Conservation (phyloP, 1,284 basidiomycete genomes). For the Testicularia cyperi region DNA sequence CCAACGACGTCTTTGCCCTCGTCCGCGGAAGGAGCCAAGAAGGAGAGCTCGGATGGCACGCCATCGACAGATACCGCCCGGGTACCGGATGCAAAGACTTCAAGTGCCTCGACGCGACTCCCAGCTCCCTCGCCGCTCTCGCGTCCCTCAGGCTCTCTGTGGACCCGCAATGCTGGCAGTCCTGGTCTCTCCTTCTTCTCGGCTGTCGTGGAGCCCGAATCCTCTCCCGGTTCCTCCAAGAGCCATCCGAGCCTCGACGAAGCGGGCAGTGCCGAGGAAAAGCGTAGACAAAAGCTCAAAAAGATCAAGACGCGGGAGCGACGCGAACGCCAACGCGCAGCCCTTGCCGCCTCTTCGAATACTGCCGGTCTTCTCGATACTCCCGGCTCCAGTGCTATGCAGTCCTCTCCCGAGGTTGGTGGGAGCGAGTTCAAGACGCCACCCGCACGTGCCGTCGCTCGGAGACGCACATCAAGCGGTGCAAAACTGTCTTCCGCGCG, state of each 20-base stretch:
- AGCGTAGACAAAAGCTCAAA: slow-evolving; percentile 39
- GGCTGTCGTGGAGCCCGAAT: slow-evolving; percentile 26
- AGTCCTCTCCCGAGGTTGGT: slow-evolving; percentile 19
- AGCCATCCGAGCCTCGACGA: slow-evolving; percentile 41
- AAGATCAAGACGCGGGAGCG: slow-evolving; percentile 36
- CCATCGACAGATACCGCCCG: no score
- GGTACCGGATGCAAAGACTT: slow-evolving; percentile 8
- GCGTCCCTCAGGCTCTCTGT: slow-evolving; percentile 9
- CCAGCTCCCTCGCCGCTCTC: slow-evolving; percentile 14
- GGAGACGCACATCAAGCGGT: slow-evolving; percentile 19
- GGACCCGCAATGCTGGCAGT: slow-evolving; percentile 36
- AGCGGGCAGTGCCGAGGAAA: slow-evolving; percentile 44
- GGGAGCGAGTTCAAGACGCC: slow-evolving; percentile 22
- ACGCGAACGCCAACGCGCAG: slow-evolving; percentile 20
- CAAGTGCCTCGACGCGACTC: slow-evolving; percentile 12
- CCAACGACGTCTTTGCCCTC: no score
- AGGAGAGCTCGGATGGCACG: no score
- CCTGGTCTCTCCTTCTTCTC: slow-evolving; percentile 47
- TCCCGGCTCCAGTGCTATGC: slow-evolving; percentile 14
- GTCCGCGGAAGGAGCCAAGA: slow-evolving; percentile 1
- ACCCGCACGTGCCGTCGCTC: slow-evolving; percentile 10
- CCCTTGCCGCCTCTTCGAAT: slow-evolving; percentile 4
- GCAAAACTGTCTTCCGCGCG: slow-evolving; percentile 9
- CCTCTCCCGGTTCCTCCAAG: slow-evolving; percentile 23
- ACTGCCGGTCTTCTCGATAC: slow-evolving; percentile 13